Conservation (phyloP, 2,329 filamentous ascomycete species). For the Phaeomoniella chlamydospora region DNA sequence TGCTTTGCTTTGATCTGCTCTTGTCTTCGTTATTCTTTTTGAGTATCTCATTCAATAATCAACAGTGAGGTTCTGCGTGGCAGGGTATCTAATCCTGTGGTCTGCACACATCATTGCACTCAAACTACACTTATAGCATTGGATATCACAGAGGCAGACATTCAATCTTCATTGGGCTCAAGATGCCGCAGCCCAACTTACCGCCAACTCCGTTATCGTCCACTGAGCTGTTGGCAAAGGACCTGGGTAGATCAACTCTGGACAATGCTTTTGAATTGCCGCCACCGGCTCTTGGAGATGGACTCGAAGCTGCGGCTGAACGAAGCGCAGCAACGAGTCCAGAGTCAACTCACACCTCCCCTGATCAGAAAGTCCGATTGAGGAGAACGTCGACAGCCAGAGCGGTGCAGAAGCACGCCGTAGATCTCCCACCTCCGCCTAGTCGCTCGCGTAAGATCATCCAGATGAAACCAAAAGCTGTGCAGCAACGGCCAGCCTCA, state of each 20-base stretch:
- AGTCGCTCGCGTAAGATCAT: constrained; percentile 92
- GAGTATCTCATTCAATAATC: no score
- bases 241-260: neutral
- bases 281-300: neutral
- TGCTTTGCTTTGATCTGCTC: neutral
- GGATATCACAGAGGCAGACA: no score
- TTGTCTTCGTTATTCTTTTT: neutral
- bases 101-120: no score
- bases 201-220: neutral
- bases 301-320: neutral
- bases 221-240: neutral
- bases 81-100: no score
- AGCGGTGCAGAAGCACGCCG: constrained; percentile 31
- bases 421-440: constrained; percentile 79
- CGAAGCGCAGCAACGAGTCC: neutral
- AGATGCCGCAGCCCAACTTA: neutral
- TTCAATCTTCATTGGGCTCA: no score
- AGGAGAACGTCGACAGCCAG: neutral
- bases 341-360: neutral
- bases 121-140: no score
- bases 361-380: neutral
- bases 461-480: constrained; percentile 69
- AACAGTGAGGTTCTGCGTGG: no score
- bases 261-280: neutral
- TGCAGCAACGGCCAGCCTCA: constrained; percentile 7